Evolutionary conservation across 352 stramenopile species (phyloP).

Genomic region (Globisporangium paroecandrum): DNA sequence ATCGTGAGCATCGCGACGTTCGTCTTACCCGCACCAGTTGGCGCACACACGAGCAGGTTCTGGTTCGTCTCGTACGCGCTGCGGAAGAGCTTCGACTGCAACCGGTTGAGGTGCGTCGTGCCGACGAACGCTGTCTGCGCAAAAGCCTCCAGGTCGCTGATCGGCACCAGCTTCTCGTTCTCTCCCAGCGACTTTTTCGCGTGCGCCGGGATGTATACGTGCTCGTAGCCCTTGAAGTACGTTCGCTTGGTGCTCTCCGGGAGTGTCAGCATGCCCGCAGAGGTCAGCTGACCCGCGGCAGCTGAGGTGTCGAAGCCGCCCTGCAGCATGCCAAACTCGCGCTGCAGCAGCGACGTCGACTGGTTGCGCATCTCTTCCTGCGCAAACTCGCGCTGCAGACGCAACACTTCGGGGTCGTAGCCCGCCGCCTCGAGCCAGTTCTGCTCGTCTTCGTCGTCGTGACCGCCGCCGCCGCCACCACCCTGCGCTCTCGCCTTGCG

Average conservation of each 20-base stretch:
- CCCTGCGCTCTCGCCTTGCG: slow-evolving; percentile 28
- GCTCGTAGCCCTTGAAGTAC: slow-evolving; percentile 79
- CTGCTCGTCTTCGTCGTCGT: slow-evolving; percentile 33
- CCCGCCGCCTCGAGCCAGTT: slow-evolving; percentile 76
- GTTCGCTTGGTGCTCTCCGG: slow-evolving; percentile 65
- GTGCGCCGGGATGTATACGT: slow-evolving; percentile 76
- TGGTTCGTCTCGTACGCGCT: slow-evolving; percentile 94
- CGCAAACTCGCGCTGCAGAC: slow-evolving; percentile 66
- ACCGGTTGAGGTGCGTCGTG: slow-evolving; percentile 91
- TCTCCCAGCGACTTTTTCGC: slow-evolving; percentile 55
- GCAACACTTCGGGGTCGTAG: slow-evolving; percentile 76
- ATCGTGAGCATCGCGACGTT: slow-evolving; percentile 99
- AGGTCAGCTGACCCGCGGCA: slow-evolving; percentile 59
- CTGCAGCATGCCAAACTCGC: slow-evolving; percentile 66
- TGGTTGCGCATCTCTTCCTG: slow-evolving; percentile 56
- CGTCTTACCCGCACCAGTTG: slow-evolving; percentile 96
- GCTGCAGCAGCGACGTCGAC: slow-evolving; percentile 70
- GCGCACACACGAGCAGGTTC: slow-evolving; percentile 95
- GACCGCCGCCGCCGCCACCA: slow-evolving; percentile 9
- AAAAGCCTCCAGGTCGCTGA: slow-evolving; percentile 63
- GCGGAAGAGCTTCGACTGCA: slow-evolving; percentile 98
- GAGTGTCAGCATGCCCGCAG: slow-evolving; percentile 49
- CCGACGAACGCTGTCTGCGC: slow-evolving; percentile 77
- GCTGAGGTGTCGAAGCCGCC: slow-evolving; percentile 68
- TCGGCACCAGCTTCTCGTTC: slow-evolving; percentile 60